Percentiles rank a stretch among this genome's conserved stretches.
Conservation (phyloP, 805 yeast genomes). For the Metschnikowia orientalis region DNA sequence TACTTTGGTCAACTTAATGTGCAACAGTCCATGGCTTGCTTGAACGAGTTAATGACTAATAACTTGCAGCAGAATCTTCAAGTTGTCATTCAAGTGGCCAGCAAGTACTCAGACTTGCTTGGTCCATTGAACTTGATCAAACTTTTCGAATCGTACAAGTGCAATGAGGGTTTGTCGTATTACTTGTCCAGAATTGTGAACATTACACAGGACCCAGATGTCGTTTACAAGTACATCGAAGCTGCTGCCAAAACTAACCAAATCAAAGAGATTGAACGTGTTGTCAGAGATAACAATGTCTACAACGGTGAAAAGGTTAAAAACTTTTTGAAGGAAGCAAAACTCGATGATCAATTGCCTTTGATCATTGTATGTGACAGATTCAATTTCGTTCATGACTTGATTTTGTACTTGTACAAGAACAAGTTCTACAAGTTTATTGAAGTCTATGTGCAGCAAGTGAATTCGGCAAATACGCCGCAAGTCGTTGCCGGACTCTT, state of each 20-base stretch:
- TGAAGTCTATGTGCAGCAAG: constrained; percentile 97
- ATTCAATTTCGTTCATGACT: constrained; percentile 85
- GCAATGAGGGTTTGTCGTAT: constrained; percentile 90
- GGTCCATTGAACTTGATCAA: constrained; percentile 84
- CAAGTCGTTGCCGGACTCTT: constrained; percentile 94
- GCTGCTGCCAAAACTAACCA: constrained; percentile 90
- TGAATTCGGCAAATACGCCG: constrained; percentile 92
- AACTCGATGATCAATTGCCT: constrained; percentile 92
- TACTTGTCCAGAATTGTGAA: constrained; percentile 91
- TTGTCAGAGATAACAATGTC: constrained; percentile 88
- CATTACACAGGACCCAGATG: constrained; percentile 88
- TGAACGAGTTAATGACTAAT: constrained; percentile 75
- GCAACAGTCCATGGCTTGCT: constrained; percentile 84
- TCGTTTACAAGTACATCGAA: constrained; percentile 92
- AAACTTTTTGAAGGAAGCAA: constrained; percentile 92
- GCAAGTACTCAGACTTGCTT: constrained; percentile 89
- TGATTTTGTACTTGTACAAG: constrained; percentile 89
- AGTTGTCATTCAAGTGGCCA: constrained; percentile 92
- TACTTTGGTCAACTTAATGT: constrained; percentile 93
- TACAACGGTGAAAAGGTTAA: constrained; percentile 97
- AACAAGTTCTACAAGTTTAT: constrained; percentile 94
- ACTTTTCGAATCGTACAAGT: constrained; percentile 88
- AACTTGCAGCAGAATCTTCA: constrained; percentile 86
- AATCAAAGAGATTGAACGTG: constrained; percentile 89
- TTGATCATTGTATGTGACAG: constrained; percentile 95